A percentile compares a stretch with the other conserved stretches of the same genome.
These are phyloP conservation scores for Balansia obtecta DNA, from an alignment of 2,329 filamentous ascomycete species.

Conservation along the genomic window DNA sequence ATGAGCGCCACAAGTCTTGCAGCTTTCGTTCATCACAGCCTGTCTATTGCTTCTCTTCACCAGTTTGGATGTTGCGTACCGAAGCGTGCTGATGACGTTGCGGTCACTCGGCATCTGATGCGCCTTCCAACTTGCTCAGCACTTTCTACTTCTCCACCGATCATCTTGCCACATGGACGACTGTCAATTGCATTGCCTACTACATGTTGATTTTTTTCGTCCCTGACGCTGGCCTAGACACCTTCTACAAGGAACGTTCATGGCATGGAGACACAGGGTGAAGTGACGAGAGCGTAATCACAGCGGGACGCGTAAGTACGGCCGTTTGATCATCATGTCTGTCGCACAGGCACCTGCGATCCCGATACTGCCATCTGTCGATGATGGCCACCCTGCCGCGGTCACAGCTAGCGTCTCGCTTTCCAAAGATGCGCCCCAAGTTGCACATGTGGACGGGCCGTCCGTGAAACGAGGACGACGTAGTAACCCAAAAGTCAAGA, in stretches of 20 bases:
- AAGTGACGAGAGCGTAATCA: not conserved
- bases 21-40: too few relatives aligned
- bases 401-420: not conserved
- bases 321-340: not conserved
- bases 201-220: not conserved
- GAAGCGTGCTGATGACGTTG: not conserved
- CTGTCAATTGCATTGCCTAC: not conserved
- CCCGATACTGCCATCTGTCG: not conserved
- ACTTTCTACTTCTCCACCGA: not conserved
- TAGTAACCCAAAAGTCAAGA: slow-evolving; percentile 52
- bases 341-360: not conserved
- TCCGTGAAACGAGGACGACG: slow-evolving; percentile 32
- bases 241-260: not conserved
- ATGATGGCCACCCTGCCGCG: not conserved
- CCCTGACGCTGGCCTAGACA: not conserved
- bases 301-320: too few relatives aligned
- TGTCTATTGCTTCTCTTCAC: not conserved
- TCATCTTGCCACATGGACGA: not conserved
- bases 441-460: not conserved
- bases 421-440: not conserved
- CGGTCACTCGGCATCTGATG: not conserved
- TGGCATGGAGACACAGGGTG: not conserved
- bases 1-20: too few relatives aligned
- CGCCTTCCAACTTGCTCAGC: not conserved
- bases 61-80: not conserved